Percentiles rank a stretch among this genome's conserved stretches.
These are phyloP conservation scores for Cutaneotrichosporon arboriforme DNA, from an alignment of 1,284 basidiomycete genomes.

Conservation along the genomic window DNA sequence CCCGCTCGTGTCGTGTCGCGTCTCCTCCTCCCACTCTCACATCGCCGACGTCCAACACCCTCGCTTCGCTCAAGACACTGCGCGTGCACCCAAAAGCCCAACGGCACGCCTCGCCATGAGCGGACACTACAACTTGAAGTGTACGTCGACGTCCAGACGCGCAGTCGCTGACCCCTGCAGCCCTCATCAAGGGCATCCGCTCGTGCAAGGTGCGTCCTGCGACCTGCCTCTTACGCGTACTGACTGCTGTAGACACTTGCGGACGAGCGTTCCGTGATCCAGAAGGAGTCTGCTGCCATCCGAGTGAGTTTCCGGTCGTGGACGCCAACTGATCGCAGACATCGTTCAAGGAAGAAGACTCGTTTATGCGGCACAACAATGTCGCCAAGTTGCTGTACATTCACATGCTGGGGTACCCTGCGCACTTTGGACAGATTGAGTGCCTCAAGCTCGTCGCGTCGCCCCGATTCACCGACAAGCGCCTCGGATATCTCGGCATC, in stretches of 20 bases:
- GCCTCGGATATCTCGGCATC: constrained; percentile 93
- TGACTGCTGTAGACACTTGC: constrained; percentile 71
- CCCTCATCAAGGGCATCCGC: constrained; percentile 89
- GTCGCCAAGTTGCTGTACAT: constrained; percentile 98
- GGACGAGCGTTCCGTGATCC: constrained; percentile 94
- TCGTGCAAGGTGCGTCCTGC: constrained; percentile 68
- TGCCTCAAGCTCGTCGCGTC: constrained; percentile 99
- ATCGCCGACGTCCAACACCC: neutral
- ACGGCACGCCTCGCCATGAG: constrained; percentile 24
- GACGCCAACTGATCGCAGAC: constrained; percentile 54
- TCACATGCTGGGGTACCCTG: constrained; percentile 98
- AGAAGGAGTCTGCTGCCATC: constrained; percentile 97
- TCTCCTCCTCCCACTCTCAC: too few relatives aligned
- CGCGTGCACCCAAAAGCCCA: too few relatives aligned
- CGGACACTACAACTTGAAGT: constrained; percentile 82
- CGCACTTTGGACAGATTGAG: constrained; percentile 99
- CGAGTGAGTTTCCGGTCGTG: constrained; percentile 49
- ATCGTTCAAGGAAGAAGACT: constrained; percentile 95
- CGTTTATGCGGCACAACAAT: constrained; percentile 89
- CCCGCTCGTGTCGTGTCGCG: neutral
- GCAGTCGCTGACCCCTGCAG: constrained; percentile 48
- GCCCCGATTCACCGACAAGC: constrained; percentile 93
- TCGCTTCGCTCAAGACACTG: neutral
- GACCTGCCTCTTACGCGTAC: neutral
- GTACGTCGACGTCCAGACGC: too few relatives aligned